Percentiles rank a stretch among this genome's conserved stretches.
Evolutionary conservation across 2,329 filamentous ascomycete species (phyloP).

Genomic region (Hymenoscyphus fraxineus): DNA sequence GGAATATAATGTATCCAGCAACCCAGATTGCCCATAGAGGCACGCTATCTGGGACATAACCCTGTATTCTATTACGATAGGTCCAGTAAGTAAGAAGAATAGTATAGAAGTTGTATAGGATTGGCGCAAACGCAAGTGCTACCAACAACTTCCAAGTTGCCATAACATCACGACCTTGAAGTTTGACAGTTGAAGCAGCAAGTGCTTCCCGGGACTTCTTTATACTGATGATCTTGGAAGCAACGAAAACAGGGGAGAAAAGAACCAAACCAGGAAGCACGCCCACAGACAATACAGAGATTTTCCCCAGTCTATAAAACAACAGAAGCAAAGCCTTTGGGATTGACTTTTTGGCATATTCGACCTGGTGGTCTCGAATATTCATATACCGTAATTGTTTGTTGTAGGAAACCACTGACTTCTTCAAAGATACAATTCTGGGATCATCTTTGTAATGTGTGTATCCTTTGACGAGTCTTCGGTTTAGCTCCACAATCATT

Average conservation of each 20-base stretch:
- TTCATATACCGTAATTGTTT: slow-evolving; percentile 76
- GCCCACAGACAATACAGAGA: slow-evolving; percentile 67
- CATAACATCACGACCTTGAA: slow-evolving; percentile 84
- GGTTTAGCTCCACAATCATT: slow-evolving; percentile 88
- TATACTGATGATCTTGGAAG: slow-evolving; percentile 74
- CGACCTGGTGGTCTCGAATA: slow-evolving; percentile 89
- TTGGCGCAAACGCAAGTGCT: slow-evolving; percentile 73
- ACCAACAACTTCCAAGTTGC: slow-evolving; percentile 92
- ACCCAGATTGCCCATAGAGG: slow-evolving; percentile 75
- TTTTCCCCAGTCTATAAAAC: slow-evolving; percentile 71
- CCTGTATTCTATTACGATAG: slow-evolving; percentile 76
- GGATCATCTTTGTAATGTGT: slow-evolving; percentile 70
- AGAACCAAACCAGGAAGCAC: slow-evolving; percentile 82
- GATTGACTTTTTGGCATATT: slow-evolving; percentile 69
- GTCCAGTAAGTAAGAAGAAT: slow-evolving; percentile 71
- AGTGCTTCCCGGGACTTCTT: slow-evolving; percentile 79
- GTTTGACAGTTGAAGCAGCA: slow-evolving; percentile 81
- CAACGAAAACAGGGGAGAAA: slow-evolving; percentile 83
- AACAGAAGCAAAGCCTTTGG: slow-evolving; percentile 63
- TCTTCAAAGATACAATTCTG: slow-evolving; percentile 68
- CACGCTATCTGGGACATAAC: slow-evolving; percentile 74
- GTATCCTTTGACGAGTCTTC: slow-evolving; percentile 83
- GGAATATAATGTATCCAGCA: slow-evolving; percentile 75
- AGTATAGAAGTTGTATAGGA: slow-evolving; percentile 80
- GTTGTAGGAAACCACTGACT: slow-evolving; percentile 60